phyloP scores from a whole-genome alignment of 805 yeast genomes.

The Teunomyces tritomae region DNA sequence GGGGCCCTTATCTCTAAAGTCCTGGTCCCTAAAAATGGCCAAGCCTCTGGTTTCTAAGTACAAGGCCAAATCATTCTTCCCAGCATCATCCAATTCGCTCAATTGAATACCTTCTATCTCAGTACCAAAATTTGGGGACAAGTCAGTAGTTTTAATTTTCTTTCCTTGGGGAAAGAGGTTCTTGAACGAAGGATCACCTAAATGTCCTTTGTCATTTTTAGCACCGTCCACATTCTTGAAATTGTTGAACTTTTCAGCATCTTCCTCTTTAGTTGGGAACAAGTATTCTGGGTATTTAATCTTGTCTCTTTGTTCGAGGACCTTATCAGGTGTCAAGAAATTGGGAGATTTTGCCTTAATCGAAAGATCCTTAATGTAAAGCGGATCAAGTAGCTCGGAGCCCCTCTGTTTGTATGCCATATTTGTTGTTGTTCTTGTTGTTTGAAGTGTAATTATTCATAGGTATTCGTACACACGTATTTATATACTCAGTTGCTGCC shows the following conservation, averaged over 20 bases:
- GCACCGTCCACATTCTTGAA: slow-evolving; percentile 18
- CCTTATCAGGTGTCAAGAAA: slow-evolving; percentile 2
- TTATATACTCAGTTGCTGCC: neutral
- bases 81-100: slow-evolving; percentile 23
- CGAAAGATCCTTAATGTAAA: neutral
- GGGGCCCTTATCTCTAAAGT: slow-evolving; percentile 25
- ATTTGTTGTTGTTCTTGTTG: neutral
- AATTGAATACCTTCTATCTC: slow-evolving; percentile 25
- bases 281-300: slow-evolving; percentile 24
- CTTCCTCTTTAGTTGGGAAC: slow-evolving; percentile 14
- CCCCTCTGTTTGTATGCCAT: slow-evolving; percentile 9
- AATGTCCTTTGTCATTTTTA: slow-evolving; percentile 24
- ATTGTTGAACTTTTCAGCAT: slow-evolving; percentile 18
- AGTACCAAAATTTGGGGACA: slow-evolving; percentile 27
- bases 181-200: slow-evolving; percentile 20
- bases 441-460: neutral
- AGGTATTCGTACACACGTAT: neutral
- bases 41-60: slow-evolving; percentile 24
- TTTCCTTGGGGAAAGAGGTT: slow-evolving; percentile 16
- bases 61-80: slow-evolving; percentile 26
- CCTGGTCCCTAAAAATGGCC: slow-evolving; percentile 25
- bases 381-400: slow-evolving; percentile 8
- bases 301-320: slow-evolving; percentile 11
- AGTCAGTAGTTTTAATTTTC: slow-evolving; percentile 15
- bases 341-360: neutral